Percentiles rank a stretch among this genome's conserved stretches.
phyloP scores from a whole-genome alignment of 805 yeast species.

The Groenewaldozyma tartarivorans region DNA sequence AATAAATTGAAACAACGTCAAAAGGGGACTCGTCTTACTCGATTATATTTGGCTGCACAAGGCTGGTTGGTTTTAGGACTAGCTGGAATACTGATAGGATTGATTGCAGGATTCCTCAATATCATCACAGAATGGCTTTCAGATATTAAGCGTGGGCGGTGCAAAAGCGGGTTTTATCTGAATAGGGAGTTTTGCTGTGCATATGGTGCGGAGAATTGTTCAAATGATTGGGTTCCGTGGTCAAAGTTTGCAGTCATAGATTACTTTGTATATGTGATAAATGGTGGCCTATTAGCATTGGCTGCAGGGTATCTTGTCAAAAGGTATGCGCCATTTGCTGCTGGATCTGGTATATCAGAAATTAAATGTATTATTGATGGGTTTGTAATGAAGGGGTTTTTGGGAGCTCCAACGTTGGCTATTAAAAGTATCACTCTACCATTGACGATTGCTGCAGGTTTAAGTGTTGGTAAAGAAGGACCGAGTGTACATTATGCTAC shows the following conservation, averaged over 20 bases:
- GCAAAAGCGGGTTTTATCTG: slow-evolving; percentile 58
- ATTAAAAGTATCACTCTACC: slow-evolving; percentile 80
- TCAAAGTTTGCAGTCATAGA: slow-evolving; percentile 33
- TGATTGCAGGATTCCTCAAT: slow-evolving; percentile 73
- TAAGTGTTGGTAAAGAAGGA: slow-evolving; percentile 95
- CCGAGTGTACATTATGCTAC: slow-evolving; percentile 98
- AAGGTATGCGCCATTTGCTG: slow-evolving; percentile 75
- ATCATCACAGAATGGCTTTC: slow-evolving; percentile 83
- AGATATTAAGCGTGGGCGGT: slow-evolving; percentile 68
- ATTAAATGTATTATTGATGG: slow-evolving; percentile 93
- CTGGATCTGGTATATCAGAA: slow-evolving; percentile 97
- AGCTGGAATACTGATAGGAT: slow-evolving; percentile 72
- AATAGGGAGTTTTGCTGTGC: slow-evolving; percentile 77
- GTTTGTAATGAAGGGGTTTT: slow-evolving; percentile 66
- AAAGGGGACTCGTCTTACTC: slow-evolving; percentile 7
- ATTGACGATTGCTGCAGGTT: slow-evolving; percentile 83
- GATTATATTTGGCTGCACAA: slow-evolving; percentile 30
- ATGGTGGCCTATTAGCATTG: slow-evolving; percentile 54
- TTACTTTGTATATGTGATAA: slow-evolving; percentile 48
- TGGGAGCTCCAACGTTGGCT: slow-evolving; percentile 59
- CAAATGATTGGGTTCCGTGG: slow-evolving; percentile 68
- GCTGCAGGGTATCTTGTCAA: slow-evolving; percentile 62
- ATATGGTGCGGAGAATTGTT: slow-evolving; percentile 38
- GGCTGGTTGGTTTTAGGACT: slow-evolving; percentile 67
- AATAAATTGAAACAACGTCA: slow-evolving; percentile 16